Conservation (phyloP, 306 rosid genomes). For the Medicago truncatula region DNA sequence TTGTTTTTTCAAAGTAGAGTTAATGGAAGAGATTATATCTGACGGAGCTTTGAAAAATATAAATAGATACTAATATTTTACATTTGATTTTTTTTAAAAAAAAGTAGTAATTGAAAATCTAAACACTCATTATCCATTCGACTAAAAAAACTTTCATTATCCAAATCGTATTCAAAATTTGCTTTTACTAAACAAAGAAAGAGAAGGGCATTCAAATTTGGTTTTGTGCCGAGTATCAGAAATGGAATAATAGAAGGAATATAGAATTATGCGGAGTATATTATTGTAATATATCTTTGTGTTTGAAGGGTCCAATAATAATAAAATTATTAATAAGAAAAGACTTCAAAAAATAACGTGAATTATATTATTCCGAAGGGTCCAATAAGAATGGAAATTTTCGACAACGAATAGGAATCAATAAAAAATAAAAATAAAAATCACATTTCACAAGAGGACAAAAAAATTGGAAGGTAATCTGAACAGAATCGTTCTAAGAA, state of each 20-base stretch:
- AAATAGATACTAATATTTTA: too few species aligned
- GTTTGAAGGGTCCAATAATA: too few species aligned
- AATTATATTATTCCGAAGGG: background rate
- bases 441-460: background rate
- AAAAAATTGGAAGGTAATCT: background rate
- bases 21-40: too few species aligned
- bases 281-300: background rate
- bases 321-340: background rate
- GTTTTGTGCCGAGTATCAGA: background rate
- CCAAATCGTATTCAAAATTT: too few species aligned
- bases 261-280: background rate
- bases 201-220: background rate
- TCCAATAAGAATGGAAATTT: background rate
- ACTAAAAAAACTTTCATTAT: too few species aligned
- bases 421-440: background rate
- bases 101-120: too few species aligned
- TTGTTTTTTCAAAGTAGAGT: too few species aligned
- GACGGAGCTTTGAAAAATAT: too few species aligned
- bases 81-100: too few species aligned
- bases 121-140: too few species aligned
- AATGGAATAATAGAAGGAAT: background rate
- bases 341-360: background rate
- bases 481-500: background rate
- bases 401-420: background rate
- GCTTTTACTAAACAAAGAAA: too few species aligned